Percentiles rank a stretch among this genome's conserved stretches.
These are phyloP conservation scores for Tolypocladium ovalisporum DNA, from an alignment of 2,329 filamentous ascomycete species.

Conservation along the genomic window DNA sequence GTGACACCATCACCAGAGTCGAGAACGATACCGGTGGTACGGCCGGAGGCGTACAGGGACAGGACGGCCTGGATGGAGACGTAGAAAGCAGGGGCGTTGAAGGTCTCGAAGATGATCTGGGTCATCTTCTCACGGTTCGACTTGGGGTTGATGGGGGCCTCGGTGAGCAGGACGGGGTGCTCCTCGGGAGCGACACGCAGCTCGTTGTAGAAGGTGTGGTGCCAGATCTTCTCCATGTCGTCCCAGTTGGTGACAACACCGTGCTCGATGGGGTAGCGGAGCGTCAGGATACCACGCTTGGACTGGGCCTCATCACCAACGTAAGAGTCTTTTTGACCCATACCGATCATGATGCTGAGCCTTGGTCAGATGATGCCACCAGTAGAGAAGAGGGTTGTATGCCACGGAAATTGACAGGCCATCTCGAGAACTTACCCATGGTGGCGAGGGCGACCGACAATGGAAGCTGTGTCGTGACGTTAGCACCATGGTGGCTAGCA, in stretches of 20 bases:
- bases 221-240: constrained; percentile 99
- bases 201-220: constrained; percentile 99
- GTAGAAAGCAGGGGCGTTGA: constrained; percentile 99
- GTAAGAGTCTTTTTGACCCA: constrained; percentile 99
- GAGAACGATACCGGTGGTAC: constrained; percentile 99
- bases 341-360: constrained; percentile 98
- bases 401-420: neutral
- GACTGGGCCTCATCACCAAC: constrained; percentile 99
- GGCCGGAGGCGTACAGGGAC: constrained; percentile 98
- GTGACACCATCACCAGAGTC: constrained; percentile 99
- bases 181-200: constrained; percentile 99
- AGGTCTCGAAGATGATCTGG: constrained; percentile 99
- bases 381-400: constrained; percentile 2
- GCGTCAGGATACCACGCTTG: constrained; percentile 99
- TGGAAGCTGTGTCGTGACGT: constrained; percentile 61
- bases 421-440: constrained; percentile 70
- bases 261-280: constrained; percentile 99
- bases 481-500: constrained; percentile 17
- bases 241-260: constrained; percentile 99
- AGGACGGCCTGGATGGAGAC: constrained; percentile 99
- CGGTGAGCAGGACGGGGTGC: constrained; percentile 97
- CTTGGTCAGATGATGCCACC: constrained; percentile 6
- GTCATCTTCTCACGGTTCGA: constrained; percentile 99
- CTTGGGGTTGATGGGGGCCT: constrained; percentile 99
- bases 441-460: constrained; percentile 98